These are phyloP conservation scores for Rubia yunnanensis DNA, from an alignment of 257 asterid genomes.

Conservation along the genomic window DNA sequence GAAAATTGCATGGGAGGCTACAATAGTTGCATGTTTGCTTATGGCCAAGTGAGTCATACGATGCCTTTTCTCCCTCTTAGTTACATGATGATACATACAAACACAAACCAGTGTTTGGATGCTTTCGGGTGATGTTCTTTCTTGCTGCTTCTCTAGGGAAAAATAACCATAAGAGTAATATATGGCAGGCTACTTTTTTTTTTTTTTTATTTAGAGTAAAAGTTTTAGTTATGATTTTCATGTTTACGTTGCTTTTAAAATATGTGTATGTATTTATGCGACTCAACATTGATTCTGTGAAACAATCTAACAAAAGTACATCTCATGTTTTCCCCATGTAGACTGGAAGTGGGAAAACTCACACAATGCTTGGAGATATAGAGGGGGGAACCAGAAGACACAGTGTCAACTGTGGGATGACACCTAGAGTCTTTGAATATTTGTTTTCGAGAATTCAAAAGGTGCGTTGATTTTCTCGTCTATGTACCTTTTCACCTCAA, in stretches of 20 bases:
- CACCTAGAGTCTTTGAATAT: slow-evolving; percentile 91
- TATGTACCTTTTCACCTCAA: slow-evolving; percentile 3
- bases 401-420: slow-evolving; percentile 92
- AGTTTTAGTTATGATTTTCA: neutral
- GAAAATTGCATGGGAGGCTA: slow-evolving; percentile 96
- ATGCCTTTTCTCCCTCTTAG: neutral
- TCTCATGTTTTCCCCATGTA: slow-evolving; percentile 11
- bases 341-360: slow-evolving; percentile 99
- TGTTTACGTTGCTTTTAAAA: neutral
- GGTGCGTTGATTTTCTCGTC: slow-evolving; percentile 31
- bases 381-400: slow-evolving; percentile 94
- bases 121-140: neutral
- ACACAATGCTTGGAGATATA: slow-evolving; percentile 98
- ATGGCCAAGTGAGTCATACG: slow-evolving; percentile 72
- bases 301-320: neutral
- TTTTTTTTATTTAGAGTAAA: neutral
- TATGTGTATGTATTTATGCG: neutral
- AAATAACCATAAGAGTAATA: neutral
- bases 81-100: neutral
- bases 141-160: neutral
- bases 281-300: neutral
- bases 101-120: neutral
- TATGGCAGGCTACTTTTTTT: neutral
- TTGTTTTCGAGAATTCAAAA: slow-evolving; percentile 89
- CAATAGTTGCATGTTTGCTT: slow-evolving; percentile 98